phyloP scores from a whole-genome alignment of 169 alveolate species.

The Cryptosporidium tyzzeri region DNA sequence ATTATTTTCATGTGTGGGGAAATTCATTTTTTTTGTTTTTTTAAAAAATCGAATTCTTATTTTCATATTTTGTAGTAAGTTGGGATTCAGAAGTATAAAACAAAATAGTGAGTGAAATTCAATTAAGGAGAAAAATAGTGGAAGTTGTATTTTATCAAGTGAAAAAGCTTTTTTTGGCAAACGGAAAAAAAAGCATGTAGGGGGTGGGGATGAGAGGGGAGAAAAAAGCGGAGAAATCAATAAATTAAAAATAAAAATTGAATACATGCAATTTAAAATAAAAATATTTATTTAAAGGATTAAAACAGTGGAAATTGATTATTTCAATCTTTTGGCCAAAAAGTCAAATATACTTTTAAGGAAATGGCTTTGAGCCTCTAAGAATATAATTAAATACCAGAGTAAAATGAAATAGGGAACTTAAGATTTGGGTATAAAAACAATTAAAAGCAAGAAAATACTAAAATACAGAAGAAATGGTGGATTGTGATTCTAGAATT shows the following conservation, averaged over 20 bases:
- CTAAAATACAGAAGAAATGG: background rate
- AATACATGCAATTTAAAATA: background rate
- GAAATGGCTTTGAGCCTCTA: background rate
- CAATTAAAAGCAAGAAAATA: background rate
- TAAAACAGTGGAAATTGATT: background rate
- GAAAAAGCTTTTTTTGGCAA: background rate
- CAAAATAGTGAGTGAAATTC: too few relatives aligned
- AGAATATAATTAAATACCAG: background rate
- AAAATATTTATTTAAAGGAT: too few relatives aligned
- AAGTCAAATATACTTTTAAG: background rate
- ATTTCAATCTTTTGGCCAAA: background rate
- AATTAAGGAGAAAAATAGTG: background rate
- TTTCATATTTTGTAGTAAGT: too few relatives aligned
- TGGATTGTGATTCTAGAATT: background rate
- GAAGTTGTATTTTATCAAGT: too few relatives aligned
- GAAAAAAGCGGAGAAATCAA: slow-evolving; percentile 4
- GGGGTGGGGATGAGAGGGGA: slow-evolving; percentile 5
- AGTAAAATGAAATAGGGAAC: background rate
- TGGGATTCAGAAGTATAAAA: background rate
- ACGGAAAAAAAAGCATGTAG: background rate
- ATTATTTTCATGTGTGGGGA: background rate
- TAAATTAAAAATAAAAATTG: too few relatives aligned
- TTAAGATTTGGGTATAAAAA: background rate
- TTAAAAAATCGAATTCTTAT: background rate
- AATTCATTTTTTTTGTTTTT: too few relatives aligned